phyloP scores from a whole-genome alignment of 306 rosid genomes.

The Trifolium pratense region DNA sequence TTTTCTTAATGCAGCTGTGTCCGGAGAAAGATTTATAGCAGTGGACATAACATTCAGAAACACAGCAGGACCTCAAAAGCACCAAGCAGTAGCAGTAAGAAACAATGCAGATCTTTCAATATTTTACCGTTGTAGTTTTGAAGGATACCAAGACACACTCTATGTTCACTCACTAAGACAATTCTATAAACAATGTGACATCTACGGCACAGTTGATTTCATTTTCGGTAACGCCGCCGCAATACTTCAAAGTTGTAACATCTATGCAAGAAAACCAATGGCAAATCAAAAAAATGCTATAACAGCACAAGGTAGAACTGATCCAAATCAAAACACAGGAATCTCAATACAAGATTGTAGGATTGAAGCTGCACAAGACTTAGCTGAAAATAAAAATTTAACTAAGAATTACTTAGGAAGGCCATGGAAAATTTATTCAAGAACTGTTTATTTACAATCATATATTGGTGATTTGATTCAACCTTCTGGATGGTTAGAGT shows the following conservation, averaged over 20 bases:
- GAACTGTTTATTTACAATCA: slow-evolving; percentile 81
- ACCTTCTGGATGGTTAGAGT: slow-evolving; percentile 74
- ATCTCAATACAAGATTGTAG: slow-evolving; percentile 80
- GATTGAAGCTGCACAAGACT: slow-evolving; percentile 63
- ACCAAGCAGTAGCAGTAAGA: slow-evolving; percentile 84
- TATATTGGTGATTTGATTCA: slow-evolving; percentile 63
- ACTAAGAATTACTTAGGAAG: slow-evolving; percentile 56
- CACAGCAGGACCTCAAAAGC: slow-evolving; percentile 79
- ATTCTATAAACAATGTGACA: slow-evolving; percentile 74
- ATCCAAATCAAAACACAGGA: slow-evolving; percentile 71
- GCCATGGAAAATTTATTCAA: slow-evolving; percentile 75
- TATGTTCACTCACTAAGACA: slow-evolving; percentile 77
- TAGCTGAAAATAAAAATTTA: slow-evolving; percentile 43
- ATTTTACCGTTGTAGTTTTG: slow-evolving; percentile 82
- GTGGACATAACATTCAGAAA: slow-evolving; percentile 77
- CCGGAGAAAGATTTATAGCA: slow-evolving; percentile 72
- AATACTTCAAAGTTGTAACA: slow-evolving; percentile 70
- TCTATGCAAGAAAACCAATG: slow-evolving; percentile 66
- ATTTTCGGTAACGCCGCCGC: slow-evolving; percentile 87
- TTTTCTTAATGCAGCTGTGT: slow-evolving; percentile 58
- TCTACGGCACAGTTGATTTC: slow-evolving; percentile 80
- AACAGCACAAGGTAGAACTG: slow-evolving; percentile 78
- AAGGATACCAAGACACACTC: slow-evolving; percentile 91
- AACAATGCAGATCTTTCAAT: slow-evolving; percentile 78
- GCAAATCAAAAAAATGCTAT: slow-evolving; percentile 54